phyloP scores from a whole-genome alignment of 2,329 filamentous ascomycete species.

The Akanthomyces muscarius region DNA sequence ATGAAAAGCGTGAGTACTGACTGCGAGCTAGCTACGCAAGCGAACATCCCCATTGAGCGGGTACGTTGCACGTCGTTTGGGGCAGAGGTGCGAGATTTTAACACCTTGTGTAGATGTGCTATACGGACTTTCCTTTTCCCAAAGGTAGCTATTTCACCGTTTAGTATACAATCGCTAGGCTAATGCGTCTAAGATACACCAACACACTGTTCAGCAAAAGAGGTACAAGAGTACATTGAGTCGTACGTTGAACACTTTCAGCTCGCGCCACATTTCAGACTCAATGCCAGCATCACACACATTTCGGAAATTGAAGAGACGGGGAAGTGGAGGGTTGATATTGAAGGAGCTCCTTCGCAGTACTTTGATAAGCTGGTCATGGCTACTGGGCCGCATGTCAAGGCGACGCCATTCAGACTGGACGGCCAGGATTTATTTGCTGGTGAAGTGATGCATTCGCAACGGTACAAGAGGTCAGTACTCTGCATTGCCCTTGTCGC shows the following conservation, averaged over 20 bases:
- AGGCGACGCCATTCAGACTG: conserved; percentile 33
- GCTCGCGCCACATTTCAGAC: conserved; percentile 24
- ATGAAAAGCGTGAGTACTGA: conserved; percentile 4
- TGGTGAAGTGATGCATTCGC: conserved; percentile 38
- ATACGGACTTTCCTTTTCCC: conserved; percentile 35
- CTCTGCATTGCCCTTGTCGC: background rate
- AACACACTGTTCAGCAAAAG: conserved; percentile 23
- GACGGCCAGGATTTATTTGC: conserved; percentile 35
- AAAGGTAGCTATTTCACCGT: conserved; percentile 5
- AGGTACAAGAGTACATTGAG: conserved; percentile 32
- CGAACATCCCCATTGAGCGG: conserved; percentile 32
- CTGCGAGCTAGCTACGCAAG: conserved; percentile 24
- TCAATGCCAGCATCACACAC: conserved; percentile 24
- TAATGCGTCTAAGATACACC: conserved; percentile 16
- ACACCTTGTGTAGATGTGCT: conserved; percentile 27
- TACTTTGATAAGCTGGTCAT: conserved; percentile 38
- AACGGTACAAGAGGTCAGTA: conserved; percentile 31
- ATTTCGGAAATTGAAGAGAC: conserved; percentile 23
- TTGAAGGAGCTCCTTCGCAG: conserved; percentile 23
- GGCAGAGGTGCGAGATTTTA: background rate
- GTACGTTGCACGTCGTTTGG: conserved; percentile 18
- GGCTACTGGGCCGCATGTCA: conserved; percentile 32
- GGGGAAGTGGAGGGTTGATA: conserved; percentile 28
- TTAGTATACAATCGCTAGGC: too few species aligned
- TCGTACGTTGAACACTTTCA: conserved; percentile 32